Conservation (phyloP, 129 eudicot genomes). For the Artemisia argyi region DNA sequence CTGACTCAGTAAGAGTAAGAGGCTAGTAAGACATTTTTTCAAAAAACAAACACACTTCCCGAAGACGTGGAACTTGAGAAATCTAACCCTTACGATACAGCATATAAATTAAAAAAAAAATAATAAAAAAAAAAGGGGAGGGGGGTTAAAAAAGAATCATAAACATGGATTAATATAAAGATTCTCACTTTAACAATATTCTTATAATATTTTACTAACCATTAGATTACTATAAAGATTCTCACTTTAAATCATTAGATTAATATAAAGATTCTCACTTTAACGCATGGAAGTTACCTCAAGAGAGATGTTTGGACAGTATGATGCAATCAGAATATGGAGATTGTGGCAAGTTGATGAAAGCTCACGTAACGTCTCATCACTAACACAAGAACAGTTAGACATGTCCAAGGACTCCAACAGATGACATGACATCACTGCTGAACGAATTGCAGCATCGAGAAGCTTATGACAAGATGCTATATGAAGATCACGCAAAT, state of each 20-base stretch:
- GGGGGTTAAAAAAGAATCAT: too few species aligned
- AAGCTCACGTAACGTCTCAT: slow-evolving; percentile 88
- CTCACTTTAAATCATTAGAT: too few species aligned
- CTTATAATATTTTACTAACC: too few species aligned
- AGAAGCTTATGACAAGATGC: slow-evolving; percentile 98
- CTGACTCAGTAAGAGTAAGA: too few species aligned
- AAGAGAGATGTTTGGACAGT: slow-evolving; percentile 92
- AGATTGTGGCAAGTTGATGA: slow-evolving; percentile 60
- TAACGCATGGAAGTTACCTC: slow-evolving; percentile 48
- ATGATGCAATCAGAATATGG: slow-evolving; percentile 77
- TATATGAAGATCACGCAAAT: slow-evolving; percentile 78
- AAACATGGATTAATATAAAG: too few species aligned
- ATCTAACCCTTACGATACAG: background rate
- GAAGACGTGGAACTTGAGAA: background rate
- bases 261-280: slow-evolving; percentile 1
- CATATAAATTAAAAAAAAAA: too few species aligned
- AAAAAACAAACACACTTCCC: background rate
- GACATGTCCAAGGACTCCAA: slow-evolving; percentile 94
- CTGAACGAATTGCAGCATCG: slow-evolving; percentile 95
- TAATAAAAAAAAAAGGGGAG: too few species aligned
- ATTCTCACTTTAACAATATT: too few species aligned
- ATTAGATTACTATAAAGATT: too few species aligned
- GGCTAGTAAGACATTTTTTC: too few species aligned
- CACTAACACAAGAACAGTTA: slow-evolving; percentile 84
- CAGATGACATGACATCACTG: slow-evolving; percentile 78